phyloP scores from a whole-genome alignment of 495 filamentous ascomycete genomes.

The Tirmania nivea region DNA sequence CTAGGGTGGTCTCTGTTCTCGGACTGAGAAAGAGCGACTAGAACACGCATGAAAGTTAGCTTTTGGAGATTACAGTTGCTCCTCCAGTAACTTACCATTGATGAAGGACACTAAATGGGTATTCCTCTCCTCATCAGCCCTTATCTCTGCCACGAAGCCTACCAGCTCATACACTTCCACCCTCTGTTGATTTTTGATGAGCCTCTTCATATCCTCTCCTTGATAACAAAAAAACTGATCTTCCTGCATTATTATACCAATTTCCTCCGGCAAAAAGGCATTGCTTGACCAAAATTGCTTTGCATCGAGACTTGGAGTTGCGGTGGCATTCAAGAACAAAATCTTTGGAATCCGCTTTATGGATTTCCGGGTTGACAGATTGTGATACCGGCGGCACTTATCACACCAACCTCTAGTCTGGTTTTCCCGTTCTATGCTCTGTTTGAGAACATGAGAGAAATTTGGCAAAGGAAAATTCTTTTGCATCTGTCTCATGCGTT shows the following conservation, averaged over 20 bases:
- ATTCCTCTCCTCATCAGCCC: slow-evolving; percentile 59
- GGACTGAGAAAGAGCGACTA: slow-evolving; percentile 49
- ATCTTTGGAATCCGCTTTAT: slow-evolving; percentile 62
- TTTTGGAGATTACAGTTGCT: background rate
- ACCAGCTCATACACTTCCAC: slow-evolving; percentile 67
- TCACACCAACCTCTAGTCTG: slow-evolving; percentile 76
- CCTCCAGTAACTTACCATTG: slow-evolving; percentile 33
- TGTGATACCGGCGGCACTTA: slow-evolving; percentile 66
- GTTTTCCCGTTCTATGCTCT: slow-evolving; percentile 66
- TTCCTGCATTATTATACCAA: slow-evolving; percentile 60
- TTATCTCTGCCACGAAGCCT: slow-evolving; percentile 75
- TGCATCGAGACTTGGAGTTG: slow-evolving; percentile 40
- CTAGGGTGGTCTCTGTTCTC: slow-evolving; percentile 30
- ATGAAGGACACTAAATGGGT: slow-evolving; percentile 79
- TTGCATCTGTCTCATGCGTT: slow-evolving; percentile 27
- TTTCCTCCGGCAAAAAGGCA: slow-evolving; percentile 77
- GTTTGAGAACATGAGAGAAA: slow-evolving; percentile 68
- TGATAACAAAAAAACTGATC: slow-evolving; percentile 78
- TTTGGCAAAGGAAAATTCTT: background rate
- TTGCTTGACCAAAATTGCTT: slow-evolving; percentile 66
- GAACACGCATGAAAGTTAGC: background rate
- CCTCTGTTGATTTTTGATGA: slow-evolving; percentile 36
- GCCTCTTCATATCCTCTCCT: slow-evolving; percentile 58
- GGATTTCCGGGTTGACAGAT: slow-evolving; percentile 53
- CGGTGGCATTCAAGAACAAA: slow-evolving; percentile 61